Conservation (phyloP, 495 filamentous ascomycete species). For the Ascobolus immersus region DNA sequence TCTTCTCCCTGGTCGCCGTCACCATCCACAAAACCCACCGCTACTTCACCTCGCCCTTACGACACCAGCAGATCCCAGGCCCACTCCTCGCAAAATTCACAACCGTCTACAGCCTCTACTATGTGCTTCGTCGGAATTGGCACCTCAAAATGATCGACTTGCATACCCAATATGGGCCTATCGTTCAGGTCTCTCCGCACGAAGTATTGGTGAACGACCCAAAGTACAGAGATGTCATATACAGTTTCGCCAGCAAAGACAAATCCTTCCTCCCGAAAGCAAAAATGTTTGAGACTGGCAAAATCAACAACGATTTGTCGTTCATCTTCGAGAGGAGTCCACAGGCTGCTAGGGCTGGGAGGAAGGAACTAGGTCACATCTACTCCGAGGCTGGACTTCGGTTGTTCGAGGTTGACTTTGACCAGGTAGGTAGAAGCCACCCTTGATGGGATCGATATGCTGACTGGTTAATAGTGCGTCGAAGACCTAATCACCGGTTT, state of each 20-base stretch:
- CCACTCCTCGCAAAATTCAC: slow-evolving; percentile 42
- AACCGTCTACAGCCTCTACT: slow-evolving; percentile 41
- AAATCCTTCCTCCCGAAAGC: slow-evolving; percentile 38
- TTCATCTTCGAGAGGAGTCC: slow-evolving; percentile 29
- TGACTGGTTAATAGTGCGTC: slow-evolving; percentile 50
- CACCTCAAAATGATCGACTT: slow-evolving; percentile 39
- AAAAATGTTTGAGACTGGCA: slow-evolving; percentile 5
- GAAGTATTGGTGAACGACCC: slow-evolving; percentile 41
- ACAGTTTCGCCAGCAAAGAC: slow-evolving; percentile 42
- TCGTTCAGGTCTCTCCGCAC: slow-evolving; percentile 46
- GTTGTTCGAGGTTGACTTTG: slow-evolving; percentile 45
- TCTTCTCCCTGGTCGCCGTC: no score
- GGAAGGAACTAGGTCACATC: slow-evolving; percentile 36
- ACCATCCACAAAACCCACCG: slow-evolving; percentile 5
- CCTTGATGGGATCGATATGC: slow-evolving; percentile 25
- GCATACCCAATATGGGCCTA: slow-evolving; percentile 43
- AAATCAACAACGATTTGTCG: slow-evolving; percentile 34
- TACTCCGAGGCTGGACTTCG: slow-evolving; percentile 46
- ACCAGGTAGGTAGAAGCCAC: slow-evolving; percentile 21
- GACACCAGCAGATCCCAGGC: slow-evolving; percentile 22
- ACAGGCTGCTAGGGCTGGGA: slow-evolving; percentile 11
- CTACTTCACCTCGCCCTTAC: slow-evolving; percentile 9
- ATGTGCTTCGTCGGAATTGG: slow-evolving; percentile 34
- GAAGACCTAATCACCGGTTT: slow-evolving; percentile 43
- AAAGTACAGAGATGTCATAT: slow-evolving; percentile 43